These are phyloP conservation scores for Stagonosporopsis vannaccii DNA, from an alignment of 2,329 filamentous ascomycete genomes.

Conservation along the genomic window DNA sequence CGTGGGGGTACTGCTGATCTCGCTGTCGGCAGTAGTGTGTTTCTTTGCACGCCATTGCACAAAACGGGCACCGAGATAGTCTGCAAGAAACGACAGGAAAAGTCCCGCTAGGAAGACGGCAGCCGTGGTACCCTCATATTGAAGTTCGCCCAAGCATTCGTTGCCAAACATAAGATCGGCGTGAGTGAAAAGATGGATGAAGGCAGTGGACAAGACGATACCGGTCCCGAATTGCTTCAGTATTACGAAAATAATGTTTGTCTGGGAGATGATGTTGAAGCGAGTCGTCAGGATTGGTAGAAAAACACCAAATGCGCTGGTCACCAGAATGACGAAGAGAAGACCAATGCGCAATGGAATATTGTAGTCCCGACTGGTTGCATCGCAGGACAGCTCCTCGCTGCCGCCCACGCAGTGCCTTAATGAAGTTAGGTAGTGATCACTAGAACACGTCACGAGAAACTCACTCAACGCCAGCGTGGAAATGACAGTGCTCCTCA, in stretches of 20 bases:
- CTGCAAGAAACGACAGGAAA: slow-evolving; percentile 75
- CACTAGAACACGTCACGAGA: background rate
- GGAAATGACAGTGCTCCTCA: slow-evolving; percentile 68
- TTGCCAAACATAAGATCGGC: slow-evolving; percentile 76
- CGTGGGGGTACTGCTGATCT: slow-evolving; percentile 18
- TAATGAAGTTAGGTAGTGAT: slow-evolving; percentile 37
- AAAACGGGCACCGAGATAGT: slow-evolving; percentile 70
- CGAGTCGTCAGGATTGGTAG: slow-evolving; percentile 69
- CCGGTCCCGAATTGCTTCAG: slow-evolving; percentile 78
- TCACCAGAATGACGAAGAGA: slow-evolving; percentile 74
- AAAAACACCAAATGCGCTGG: slow-evolving; percentile 74
- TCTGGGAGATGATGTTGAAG: slow-evolving; percentile 61
- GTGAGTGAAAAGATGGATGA: slow-evolving; percentile 76
- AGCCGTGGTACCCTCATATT: slow-evolving; percentile 73
- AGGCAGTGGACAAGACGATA: slow-evolving; percentile 74
- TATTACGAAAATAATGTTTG: slow-evolving; percentile 63
- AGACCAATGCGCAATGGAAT: slow-evolving; percentile 73
- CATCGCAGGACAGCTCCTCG: slow-evolving; percentile 57
- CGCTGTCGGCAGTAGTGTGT: slow-evolving; percentile 20
- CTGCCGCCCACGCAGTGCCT: slow-evolving; percentile 65
- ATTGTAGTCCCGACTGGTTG: slow-evolving; percentile 67
- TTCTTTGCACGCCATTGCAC: slow-evolving; percentile 51
- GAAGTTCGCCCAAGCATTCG: slow-evolving; percentile 69
- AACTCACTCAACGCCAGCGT: slow-evolving; percentile 75
- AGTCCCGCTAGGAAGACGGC: slow-evolving; percentile 77